These are phyloP conservation scores for Heritiera fomes DNA, from an alignment of 345 rosid genomes.

Conservation along the genomic window DNA sequence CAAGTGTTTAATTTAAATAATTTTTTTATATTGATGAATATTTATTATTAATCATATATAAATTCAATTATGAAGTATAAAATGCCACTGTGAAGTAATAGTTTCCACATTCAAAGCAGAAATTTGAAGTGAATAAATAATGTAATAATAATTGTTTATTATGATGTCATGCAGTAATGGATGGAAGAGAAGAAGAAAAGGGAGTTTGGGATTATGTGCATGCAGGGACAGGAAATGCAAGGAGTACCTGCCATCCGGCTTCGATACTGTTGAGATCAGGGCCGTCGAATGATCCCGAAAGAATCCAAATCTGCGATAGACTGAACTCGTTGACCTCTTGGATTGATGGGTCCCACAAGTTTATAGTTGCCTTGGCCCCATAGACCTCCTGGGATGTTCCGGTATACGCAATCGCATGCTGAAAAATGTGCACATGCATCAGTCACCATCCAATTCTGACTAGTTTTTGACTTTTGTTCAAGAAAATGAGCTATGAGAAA, in stretches of 20 bases:
- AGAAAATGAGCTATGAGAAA: neutral
- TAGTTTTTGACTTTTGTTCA: neutral
- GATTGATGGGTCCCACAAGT: conserved; percentile 94
- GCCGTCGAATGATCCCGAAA: conserved; percentile 95
- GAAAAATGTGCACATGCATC: conserved; percentile 11
- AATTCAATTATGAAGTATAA: neutral
- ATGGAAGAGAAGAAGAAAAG: neutral
- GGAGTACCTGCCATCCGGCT: conserved; percentile 99
- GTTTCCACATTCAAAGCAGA: no score
- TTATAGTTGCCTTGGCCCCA: conserved; percentile 95
- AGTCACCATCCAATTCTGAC: neutral
- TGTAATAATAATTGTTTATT: no score
- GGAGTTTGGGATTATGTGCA: conserved; percentile 13
- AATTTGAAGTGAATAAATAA: no score
- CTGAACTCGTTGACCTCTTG: conserved; percentile 91
- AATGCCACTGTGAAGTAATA: no score
- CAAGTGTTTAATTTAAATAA: neutral
- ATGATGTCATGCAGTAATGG: neutral
- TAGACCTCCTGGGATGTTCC: conserved; percentile 60
- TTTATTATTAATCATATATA: no score
- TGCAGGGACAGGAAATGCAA: conserved; percentile 33
- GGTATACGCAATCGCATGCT: conserved; percentile 98
- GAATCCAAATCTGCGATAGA: conserved; percentile 94
- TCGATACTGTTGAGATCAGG: conserved; percentile 99
- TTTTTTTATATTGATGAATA: no score